These are phyloP conservation scores for Paecilomyces variotii DNA, from an alignment of 2,329 filamentous ascomycete genomes.

Conservation along the genomic window DNA sequence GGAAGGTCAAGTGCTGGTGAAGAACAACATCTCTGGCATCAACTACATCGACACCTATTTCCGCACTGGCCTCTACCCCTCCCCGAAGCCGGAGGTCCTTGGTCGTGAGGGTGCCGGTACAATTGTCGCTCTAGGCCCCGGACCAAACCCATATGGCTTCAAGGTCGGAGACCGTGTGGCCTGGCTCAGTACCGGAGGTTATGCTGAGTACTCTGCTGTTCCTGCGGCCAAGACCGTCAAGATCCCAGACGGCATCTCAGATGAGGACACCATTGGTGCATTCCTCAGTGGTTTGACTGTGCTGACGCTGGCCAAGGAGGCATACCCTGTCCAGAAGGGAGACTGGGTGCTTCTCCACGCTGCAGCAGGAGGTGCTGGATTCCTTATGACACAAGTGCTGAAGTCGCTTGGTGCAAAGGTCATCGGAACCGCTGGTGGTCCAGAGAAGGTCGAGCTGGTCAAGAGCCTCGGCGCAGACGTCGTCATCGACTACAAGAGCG, in stretches of 20 bases:
- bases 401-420: slow-evolving; percentile 63
- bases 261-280: slow-evolving; percentile 58
- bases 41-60: slow-evolving; percentile 94
- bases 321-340: slow-evolving; percentile 60
- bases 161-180: slow-evolving; percentile 62
- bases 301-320: slow-evolving; percentile 68
- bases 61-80: slow-evolving; percentile 72
- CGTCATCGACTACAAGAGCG: slow-evolving; percentile 71
- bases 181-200: slow-evolving; percentile 52
- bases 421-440: slow-evolving; percentile 70
- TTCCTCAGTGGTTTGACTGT: slow-evolving; percentile 80
- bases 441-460: slow-evolving; percentile 65
- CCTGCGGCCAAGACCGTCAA: slow-evolving; percentile 48
- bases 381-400: slow-evolving; percentile 68
- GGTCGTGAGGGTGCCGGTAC: slow-evolving; percentile 73
- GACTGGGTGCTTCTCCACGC: slow-evolving; percentile 82
- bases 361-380: slow-evolving; percentile 73
- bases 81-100: slow-evolving; percentile 63
- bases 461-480: slow-evolving; percentile 59
- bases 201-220: slow-evolving; percentile 53
- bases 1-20: slow-evolving; percentile 68
- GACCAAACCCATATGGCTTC: slow-evolving; percentile 45
- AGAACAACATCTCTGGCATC: slow-evolving; percentile 70
- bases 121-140: slow-evolving; percentile 54
- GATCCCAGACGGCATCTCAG: slow-evolving; percentile 55